Conservation (phyloP, 148 eudicot species). For the Simmondsia chinensis region DNA sequence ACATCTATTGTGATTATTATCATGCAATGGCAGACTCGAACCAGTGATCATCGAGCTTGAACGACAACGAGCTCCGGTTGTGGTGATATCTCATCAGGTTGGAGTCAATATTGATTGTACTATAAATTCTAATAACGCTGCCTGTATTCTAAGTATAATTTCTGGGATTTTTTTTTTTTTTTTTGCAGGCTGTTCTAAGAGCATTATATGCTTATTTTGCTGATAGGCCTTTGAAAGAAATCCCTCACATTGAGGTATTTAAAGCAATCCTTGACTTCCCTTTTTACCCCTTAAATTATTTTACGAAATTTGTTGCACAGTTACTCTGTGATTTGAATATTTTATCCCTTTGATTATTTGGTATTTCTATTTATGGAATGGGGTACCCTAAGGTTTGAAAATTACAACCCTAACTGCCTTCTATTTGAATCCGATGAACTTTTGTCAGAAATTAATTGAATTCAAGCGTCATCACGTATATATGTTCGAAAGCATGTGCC, state of each 20-base stretch:
- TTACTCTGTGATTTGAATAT: too few relatives aligned
- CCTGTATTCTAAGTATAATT: background rate
- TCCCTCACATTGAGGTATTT: conserved; percentile 99
- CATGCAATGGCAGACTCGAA: conserved; percentile 53
- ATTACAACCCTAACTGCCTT: too few relatives aligned
- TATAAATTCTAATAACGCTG: conserved; percentile 1
- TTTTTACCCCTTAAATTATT: too few relatives aligned
- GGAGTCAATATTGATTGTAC: background rate
- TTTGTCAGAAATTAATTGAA: too few relatives aligned
- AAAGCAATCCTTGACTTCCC: too few relatives aligned
- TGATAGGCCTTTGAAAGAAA: conserved; percentile 88
- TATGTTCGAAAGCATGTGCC: too few relatives aligned
- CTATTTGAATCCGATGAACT: too few relatives aligned
- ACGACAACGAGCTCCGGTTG: conserved; percentile 98
- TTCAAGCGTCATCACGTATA: too few relatives aligned
- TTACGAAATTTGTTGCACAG: too few relatives aligned
- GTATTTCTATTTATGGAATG: too few relatives aligned
- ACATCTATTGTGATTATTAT: background rate
- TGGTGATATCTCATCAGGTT: conserved; percentile 96
- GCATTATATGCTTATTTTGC: conserved; percentile 98
- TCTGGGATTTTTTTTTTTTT: conserved; percentile 1
- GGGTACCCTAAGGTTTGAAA: too few relatives aligned
- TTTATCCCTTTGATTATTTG: too few relatives aligned
- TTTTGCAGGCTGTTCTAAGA: conserved; percentile 67
- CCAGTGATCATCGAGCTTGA: conserved; percentile 98